phyloP scores from a whole-genome alignment of 106 monocot genomes.

The Dendrobium officinale region DNA sequence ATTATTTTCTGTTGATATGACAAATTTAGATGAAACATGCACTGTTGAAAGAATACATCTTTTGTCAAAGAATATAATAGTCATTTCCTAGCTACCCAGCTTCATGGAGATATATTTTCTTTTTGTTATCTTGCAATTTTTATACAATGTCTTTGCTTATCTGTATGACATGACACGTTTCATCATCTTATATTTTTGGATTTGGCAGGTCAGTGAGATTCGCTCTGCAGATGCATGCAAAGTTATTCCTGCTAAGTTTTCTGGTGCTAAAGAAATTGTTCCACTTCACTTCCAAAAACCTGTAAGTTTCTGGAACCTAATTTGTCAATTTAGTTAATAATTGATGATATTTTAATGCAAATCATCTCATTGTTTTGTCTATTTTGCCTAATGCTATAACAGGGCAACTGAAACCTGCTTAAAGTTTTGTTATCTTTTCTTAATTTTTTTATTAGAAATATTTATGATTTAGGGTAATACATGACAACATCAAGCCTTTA shows the following conservation, averaged over 20 bases:
- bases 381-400: neutral
- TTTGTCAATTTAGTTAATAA: neutral
- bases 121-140: neutral
- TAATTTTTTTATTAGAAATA: neutral
- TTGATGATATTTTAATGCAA: neutral
- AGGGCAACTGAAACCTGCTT: neutral
- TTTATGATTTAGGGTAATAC: neutral
- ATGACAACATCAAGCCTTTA: no score
- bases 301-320: constrained; percentile 26
- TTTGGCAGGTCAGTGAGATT: constrained; percentile 59
- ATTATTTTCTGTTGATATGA: neutral
- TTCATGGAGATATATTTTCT: neutral
- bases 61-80: neutral
- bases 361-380: neutral
- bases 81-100: neutral
- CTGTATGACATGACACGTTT: neutral
- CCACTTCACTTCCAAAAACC: constrained; percentile 40
- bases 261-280: constrained; percentile 87
- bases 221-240: constrained; percentile 62
- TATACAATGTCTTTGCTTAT: neutral
- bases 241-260: constrained; percentile 86
- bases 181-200: neutral
- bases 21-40: neutral
- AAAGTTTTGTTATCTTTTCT: neutral
- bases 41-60: neutral